phyloP scores from a whole-genome alignment of 306 rosid species.

The Cucurbita ficifolia region DNA sequence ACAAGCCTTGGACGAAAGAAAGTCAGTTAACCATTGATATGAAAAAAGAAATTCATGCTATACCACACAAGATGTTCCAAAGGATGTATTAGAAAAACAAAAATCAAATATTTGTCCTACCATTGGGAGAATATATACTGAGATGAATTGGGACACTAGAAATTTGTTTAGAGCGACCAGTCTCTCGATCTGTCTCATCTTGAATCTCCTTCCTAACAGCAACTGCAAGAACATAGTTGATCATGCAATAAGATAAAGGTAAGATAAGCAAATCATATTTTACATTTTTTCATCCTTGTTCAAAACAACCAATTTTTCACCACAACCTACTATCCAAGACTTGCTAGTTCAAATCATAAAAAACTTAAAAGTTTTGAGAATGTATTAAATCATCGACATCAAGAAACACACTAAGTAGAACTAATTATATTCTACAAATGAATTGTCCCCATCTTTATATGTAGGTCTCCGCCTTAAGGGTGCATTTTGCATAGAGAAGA shows the following conservation, averaged over 20 bases:
- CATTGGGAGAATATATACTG: slow-evolving; percentile 78
- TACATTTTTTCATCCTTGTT: neutral
- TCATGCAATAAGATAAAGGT: neutral
- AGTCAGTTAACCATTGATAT: neutral
- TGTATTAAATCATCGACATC: too few species aligned
- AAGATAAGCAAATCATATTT: neutral
- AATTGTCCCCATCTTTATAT: too few species aligned
- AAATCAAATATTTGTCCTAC: slow-evolving; percentile 21
- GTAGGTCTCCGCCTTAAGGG: too few species aligned
- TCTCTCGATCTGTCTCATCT: slow-evolving; percentile 94
- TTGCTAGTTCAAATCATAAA: too few species aligned
- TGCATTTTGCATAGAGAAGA: too few species aligned
- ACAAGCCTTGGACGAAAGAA: neutral
- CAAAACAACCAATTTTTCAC: neutral
- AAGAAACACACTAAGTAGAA: too few species aligned
- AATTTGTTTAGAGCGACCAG: slow-evolving; percentile 73
- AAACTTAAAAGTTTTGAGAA: too few species aligned
- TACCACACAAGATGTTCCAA: neutral
- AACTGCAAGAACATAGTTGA: slow-evolving; percentile 29
- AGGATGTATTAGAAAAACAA: neutral
- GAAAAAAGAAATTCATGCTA: neutral
- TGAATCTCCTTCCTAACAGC: slow-evolving; percentile 90
- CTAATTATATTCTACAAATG: too few species aligned
- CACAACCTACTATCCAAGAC: neutral
- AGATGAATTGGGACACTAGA: slow-evolving; percentile 91